Base-by-base conservation (phyloP, 495 filamentous ascomycete genomes). In the Aspergillus affinis region DNA sequence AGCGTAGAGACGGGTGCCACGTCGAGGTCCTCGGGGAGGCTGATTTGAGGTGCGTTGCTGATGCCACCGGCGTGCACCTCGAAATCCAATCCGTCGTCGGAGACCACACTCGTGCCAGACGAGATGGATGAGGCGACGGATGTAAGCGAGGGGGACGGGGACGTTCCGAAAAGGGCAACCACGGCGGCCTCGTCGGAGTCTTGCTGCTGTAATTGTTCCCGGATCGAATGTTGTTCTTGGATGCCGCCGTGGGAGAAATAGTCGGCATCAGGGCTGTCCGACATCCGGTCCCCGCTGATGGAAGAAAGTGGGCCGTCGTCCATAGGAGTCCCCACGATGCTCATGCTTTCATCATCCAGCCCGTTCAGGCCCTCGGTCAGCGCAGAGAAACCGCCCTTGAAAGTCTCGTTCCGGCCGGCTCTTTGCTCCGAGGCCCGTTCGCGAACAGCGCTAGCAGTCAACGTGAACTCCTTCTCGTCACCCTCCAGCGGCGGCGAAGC, bases 381-480 rank as follows among this genome's bases (percentile, higher is more conserved):
- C 47, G 73, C 70, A 19, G 72, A 75, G 36, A 68, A 65, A 10
- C 65, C 62, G 4, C 69, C 69, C 20, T 58, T 69, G 6, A 67
- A 59, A 18, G 68, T 64, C 41, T 66, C 62, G 8, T 55, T 54
- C 59, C 69, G 69, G 54, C 54, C 70, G 32, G 83, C 79, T 63
- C 80, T 83, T 63, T 82, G 82, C 62, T 78, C 75, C 7, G 78
- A 75, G n/a, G 78, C 90, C 59, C 90, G 84, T 76, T 89, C 89
- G 65, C 91, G 91, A 72, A 97, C 84, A 48, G 86, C 88, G 66
- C 88, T 87, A 9, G 94, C 94, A 6, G 93, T 97, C 75, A 93
- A 91, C 4, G 91, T 97, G 69, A 98, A 98, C 74, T 98, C 94
- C 66, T 88, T 90, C 77, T 98, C 94, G 63, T 98, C 94, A 62